Percentiles rank a stretch among this genome's conserved stretches.
Evolutionary conservation across 305 asterid genomes (phyloP).

Genomic region (Rubia occidens): DNA sequence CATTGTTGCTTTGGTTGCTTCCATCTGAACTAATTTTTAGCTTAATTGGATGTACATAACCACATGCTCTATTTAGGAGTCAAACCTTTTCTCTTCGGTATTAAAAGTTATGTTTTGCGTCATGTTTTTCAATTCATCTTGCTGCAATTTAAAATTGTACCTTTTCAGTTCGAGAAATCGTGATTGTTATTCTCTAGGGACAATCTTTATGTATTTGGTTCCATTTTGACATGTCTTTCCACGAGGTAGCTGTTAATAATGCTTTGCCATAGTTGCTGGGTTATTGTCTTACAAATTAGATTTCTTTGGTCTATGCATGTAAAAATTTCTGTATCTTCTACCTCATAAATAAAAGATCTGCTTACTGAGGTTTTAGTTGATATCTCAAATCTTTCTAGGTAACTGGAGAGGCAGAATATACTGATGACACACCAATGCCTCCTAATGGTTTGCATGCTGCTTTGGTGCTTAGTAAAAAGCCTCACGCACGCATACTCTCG

Average conservation of each 20-base stretch:
- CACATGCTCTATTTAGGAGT: neutral
- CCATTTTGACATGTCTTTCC: neutral
- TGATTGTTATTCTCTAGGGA: neutral
- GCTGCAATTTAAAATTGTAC: neutral
- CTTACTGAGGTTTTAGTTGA: conserved; percentile 17
- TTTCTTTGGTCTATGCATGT: neutral
- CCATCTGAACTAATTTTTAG: neutral
- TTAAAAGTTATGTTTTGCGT: neutral
- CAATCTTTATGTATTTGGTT: neutral
- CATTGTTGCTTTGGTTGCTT: neutral
- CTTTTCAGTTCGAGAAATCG: neutral
- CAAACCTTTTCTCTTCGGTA: neutral
- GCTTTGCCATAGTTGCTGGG: neutral
- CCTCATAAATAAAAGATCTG: conserved; percentile 9
- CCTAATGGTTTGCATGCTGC: conserved; percentile 77
- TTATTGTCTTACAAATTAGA: neutral
- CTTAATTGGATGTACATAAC: neutral
- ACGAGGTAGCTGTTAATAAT: neutral
- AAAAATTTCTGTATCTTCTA: neutral
- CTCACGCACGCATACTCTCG: conserved; percentile 76
- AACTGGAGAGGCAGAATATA: conserved; percentile 95
- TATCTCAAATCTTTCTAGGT: conserved; percentile 42
- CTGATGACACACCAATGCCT: conserved; percentile 89
- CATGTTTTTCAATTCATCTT: too few relatives aligned
- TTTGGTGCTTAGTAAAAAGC: conserved; percentile 65